Base-by-base conservation (phyloP, 73 alveolate species). In the Symbiodinium pilosum region DNA sequence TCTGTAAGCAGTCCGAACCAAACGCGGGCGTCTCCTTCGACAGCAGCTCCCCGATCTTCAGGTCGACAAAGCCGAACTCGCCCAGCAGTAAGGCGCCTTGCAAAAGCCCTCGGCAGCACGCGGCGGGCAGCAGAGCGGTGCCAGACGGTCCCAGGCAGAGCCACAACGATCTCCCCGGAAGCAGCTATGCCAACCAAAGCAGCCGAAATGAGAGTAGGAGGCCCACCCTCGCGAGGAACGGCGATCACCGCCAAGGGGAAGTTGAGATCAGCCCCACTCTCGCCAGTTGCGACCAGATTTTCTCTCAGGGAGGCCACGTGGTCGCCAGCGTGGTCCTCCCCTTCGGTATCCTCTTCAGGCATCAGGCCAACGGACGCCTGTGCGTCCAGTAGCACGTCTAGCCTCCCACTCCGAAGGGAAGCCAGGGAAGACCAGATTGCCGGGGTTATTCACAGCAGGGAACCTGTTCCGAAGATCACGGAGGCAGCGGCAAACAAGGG, bases 381-480 rank as follows among this genome's bases (percentile, higher is more conserved):
- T 47, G 12, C 73, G n/a, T 1, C 32, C 92, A 1, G 38, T 28
- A 4, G 43, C 43, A 0, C 32, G 59, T 43, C 54, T 41, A 0
- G 92, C 92, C 73, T 84, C 92, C 92, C 92, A 43, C 73, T 3
- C 73, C 0, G 92, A 30, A 24, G 92, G 75, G 73, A 41, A 36
- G 2, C 92, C 92, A 1, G 43, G 28, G 73, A 84, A 84, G 8
- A 84, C n/a, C 0, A 20, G 1, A 0, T 20, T 32, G 26, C 44
- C 73, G 2, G 43, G 30, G n/a, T 41, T 47, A 4, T 36, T 20
- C 39, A 20, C 36, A 0, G 77, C 6, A 1, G 36, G 38, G 77
- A 59, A 59, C 8, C 32, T 20, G 32, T 1, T 7, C 5, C 77
- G 38, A 12, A 59, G 77, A 3, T 59, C 77, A 59, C 77, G 6